Conservation (phyloP, 352 stramenopile genomes). For the Phytophthora capsici region DNA sequence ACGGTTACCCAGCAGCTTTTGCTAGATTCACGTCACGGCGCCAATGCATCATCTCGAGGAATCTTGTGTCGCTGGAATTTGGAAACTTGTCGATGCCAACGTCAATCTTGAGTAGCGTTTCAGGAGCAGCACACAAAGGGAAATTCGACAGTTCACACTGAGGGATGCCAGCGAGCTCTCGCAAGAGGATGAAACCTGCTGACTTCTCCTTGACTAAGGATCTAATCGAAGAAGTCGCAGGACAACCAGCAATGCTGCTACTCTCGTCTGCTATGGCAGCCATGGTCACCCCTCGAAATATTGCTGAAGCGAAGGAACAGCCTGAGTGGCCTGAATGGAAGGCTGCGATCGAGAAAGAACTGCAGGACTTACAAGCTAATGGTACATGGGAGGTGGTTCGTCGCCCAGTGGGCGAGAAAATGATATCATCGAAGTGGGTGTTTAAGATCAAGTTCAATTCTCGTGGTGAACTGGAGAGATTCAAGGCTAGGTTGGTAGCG, state of each 20-base stretch:
- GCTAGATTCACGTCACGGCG: too few species aligned
- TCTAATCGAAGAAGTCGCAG: constrained; percentile 3
- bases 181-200: background rate
- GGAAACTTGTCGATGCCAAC: too few species aligned
- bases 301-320: constrained; percentile 2
- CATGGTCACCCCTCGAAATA: constrained; percentile 3
- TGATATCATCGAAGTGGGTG: constrained; percentile 12
- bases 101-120: too few species aligned
- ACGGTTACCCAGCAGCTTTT: too few species aligned
- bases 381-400: constrained; percentile 5
- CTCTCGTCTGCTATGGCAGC: constrained; percentile 1
- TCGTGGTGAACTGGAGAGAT: constrained; percentile 6
- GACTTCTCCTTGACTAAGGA: background rate
- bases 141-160: too few species aligned
- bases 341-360: constrained; percentile 2
- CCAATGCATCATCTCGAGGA: too few species aligned
- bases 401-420: background rate
- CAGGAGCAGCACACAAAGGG: too few species aligned
- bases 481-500: constrained; percentile 2
- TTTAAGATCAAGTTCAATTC: constrained; percentile 9
- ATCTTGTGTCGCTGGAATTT: too few species aligned
- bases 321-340: constrained; percentile 17
- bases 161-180: too few species aligned
- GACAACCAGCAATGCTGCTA: background rate
- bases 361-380: constrained; percentile 2